phyloP scores from a whole-genome alignment of 78 protist genomes.

The Dictyostelium purpureum region DNA sequence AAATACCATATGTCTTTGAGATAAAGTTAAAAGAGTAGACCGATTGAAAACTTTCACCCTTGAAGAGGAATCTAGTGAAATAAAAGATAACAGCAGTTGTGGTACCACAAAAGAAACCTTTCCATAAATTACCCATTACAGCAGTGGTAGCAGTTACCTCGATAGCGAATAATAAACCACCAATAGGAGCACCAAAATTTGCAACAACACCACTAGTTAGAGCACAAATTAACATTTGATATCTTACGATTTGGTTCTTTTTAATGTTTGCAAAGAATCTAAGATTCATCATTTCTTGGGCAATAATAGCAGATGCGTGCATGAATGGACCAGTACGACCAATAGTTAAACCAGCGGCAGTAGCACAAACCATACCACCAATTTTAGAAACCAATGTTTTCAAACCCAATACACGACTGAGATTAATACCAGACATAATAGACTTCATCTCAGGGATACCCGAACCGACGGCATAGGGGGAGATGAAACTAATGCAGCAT shows the following conservation, averaged over 20 bases:
- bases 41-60: background rate
- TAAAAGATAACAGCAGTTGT: conserved; percentile 69
- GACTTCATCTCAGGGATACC: conserved; percentile 95
- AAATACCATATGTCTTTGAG: conserved; percentile 22
- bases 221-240: conserved; percentile 83
- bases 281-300: conserved; percentile 36
- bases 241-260: conserved; percentile 40
- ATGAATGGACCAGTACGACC: conserved; percentile 97
- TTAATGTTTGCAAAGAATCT: conserved; percentile 15
- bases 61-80: conserved; percentile 4
- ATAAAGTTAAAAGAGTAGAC: conserved; percentile 29
- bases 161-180: conserved; percentile 92
- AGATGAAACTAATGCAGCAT: conserved; percentile 41
- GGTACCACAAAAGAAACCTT: conserved; percentile 81
- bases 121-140: conserved; percentile 70
- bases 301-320: conserved; percentile 79
- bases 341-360: conserved; percentile 87
- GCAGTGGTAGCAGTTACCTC: conserved; percentile 93
- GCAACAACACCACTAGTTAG: conserved; percentile 91
- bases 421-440: conserved; percentile 83
- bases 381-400: conserved; percentile 76
- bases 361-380: conserved; percentile 78
- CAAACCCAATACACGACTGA: conserved; percentile 45
- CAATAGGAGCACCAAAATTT: conserved; percentile 96
- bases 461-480: conserved; percentile 84